These are phyloP conservation scores for Corniculantispora saksenae DNA, from an alignment of 2,329 filamentous ascomycete species.

Conservation along the genomic window DNA sequence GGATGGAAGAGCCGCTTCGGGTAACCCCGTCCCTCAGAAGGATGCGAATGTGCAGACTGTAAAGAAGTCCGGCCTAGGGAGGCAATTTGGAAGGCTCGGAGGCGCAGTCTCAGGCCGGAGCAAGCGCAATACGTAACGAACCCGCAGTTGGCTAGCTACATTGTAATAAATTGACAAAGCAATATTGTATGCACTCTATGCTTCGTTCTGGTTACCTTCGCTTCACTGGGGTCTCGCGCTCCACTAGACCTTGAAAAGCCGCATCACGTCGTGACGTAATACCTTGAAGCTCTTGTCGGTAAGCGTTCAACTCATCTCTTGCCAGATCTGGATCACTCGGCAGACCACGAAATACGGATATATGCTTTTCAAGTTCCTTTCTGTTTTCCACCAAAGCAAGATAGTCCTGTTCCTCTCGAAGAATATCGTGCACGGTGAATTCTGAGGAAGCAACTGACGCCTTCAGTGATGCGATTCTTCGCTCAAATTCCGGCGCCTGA, in stretches of 20 bases:
- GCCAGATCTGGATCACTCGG: constrained; percentile 71
- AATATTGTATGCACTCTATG: not conserved
- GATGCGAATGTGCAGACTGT: constrained; percentile 48
- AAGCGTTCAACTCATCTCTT: constrained; percentile 65
- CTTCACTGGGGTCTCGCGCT: constrained; percentile 58
- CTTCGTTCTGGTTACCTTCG: constrained; percentile 26
- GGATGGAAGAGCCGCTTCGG: constrained; percentile 35
- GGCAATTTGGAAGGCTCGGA: constrained; percentile 68
- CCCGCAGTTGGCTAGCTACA: not conserved
- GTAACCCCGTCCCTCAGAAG: constrained; percentile 48
- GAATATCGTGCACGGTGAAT: constrained; percentile 58
- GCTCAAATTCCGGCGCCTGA: constrained; percentile 61
- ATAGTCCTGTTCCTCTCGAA: constrained; percentile 59
- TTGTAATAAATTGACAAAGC: not conserved
- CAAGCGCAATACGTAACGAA: constrained; percentile 45
- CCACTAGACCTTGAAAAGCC: constrained; percentile 73
- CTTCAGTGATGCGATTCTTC: constrained; percentile 50
- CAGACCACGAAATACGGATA: constrained; percentile 69
- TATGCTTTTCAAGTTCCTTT: constrained; percentile 60
- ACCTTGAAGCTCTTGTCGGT: constrained; percentile 63
- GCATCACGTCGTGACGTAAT: constrained; percentile 67
- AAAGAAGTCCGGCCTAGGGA: constrained; percentile 66
- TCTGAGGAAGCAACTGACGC: constrained; percentile 39
- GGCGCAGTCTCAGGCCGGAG: constrained; percentile 68
- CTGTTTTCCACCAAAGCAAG: constrained; percentile 58